Evolutionary conservation across 768 basidiomycete species (phyloP).

Genomic region (Lentinus brumalis): DNA sequence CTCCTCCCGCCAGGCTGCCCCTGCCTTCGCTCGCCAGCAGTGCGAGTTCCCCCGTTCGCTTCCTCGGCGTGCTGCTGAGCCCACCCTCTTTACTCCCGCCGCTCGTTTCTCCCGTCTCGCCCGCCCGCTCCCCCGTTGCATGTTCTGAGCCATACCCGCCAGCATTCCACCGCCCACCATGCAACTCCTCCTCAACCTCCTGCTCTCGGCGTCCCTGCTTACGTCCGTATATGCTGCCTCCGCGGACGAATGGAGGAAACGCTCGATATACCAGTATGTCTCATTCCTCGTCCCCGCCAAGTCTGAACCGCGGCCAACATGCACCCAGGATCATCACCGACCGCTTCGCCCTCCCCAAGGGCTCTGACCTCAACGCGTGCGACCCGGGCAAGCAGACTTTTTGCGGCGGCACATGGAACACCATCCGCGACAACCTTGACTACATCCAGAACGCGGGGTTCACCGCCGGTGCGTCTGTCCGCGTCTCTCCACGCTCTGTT

Average conservation of each 20-base stretch:
- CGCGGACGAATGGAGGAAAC: slow-evolving; percentile 72
- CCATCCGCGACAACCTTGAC: slow-evolving; percentile 74
- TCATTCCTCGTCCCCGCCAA: neutral
- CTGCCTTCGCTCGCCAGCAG: neutral
- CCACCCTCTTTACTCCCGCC: slow-evolving; percentile 14
- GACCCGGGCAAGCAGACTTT: slow-evolving; percentile 63
- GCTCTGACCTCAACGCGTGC: slow-evolving; percentile 55
- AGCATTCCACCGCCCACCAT: slow-evolving; percentile 15
- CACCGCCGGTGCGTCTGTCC: slow-evolving; percentile 57
- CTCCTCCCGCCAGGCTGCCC: neutral
- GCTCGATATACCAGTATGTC: slow-evolving; percentile 78
- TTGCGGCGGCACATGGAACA: slow-evolving; percentile 88
- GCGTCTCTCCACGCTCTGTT: neutral
- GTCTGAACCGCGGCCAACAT: neutral
- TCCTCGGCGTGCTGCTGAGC: slow-evolving; percentile 12
- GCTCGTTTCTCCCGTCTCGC: slow-evolving; percentile 6
- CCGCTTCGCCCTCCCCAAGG: slow-evolving; percentile 68
- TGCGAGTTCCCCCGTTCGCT: slow-evolving; percentile 8
- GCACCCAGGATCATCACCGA: slow-evolving; percentile 63
- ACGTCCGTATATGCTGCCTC: slow-evolving; percentile 54
- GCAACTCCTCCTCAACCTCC: slow-evolving; percentile 28
- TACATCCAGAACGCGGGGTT: slow-evolving; percentile 85
- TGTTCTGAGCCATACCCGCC: slow-evolving; percentile 15
- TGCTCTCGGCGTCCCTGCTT: slow-evolving; percentile 30
- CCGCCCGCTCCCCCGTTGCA: neutral